Conservation (phyloP, 192 early-diverging fungal genomes). For the Polychytrium aggregatum region DNA sequence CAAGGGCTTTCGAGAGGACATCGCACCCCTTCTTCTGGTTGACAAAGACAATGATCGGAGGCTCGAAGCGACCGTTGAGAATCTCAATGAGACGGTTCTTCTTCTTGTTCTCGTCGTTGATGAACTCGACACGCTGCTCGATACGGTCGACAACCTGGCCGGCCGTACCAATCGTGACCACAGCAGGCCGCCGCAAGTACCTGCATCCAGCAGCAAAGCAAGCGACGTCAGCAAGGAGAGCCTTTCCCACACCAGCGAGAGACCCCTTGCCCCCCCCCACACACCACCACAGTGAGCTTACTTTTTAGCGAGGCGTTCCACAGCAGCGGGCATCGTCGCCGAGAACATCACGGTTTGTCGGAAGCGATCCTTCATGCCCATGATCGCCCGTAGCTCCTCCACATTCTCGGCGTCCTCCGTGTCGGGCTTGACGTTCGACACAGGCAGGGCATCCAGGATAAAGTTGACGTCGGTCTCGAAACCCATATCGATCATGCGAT, state of each 20-base stretch:
- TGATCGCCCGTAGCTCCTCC: conserved; percentile 8
- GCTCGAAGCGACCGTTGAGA: conserved; percentile 45
- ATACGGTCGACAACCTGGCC: conserved; percentile 95
- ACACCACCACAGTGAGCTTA: conserved; percentile 4
- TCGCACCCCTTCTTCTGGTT: conserved; percentile 94
- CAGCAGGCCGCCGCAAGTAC: conserved; percentile 82
- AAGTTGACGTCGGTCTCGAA: conserved; percentile 93
- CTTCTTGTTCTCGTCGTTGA: conserved; percentile 74
- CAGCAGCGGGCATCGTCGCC: conserved; percentile 92
- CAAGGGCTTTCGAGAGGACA: conserved; percentile 66
- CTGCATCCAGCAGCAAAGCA: too few relatives aligned
- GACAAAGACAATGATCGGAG: conserved; percentile 95
- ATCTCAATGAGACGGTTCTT: conserved; percentile 71
- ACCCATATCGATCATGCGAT: conserved; percentile 63
- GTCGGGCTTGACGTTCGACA: conserved; percentile 82
- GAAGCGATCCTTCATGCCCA: conserved; percentile 24
- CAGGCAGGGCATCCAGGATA: conserved; percentile 88
- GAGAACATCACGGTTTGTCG: conserved; percentile 99
- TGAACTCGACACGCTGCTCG: conserved; percentile 90
- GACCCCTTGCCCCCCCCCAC: too few relatives aligned
- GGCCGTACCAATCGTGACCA: conserved; percentile 90
- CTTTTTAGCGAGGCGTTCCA: conserved; percentile 88
- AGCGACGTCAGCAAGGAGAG: too few relatives aligned
- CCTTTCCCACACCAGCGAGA: too few relatives aligned
- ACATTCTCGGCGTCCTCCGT: conserved; percentile 55